Evolutionary conservation across 768 basidiomycete genomes (phyloP).

Genomic region (Leccinum variicolor): DNA sequence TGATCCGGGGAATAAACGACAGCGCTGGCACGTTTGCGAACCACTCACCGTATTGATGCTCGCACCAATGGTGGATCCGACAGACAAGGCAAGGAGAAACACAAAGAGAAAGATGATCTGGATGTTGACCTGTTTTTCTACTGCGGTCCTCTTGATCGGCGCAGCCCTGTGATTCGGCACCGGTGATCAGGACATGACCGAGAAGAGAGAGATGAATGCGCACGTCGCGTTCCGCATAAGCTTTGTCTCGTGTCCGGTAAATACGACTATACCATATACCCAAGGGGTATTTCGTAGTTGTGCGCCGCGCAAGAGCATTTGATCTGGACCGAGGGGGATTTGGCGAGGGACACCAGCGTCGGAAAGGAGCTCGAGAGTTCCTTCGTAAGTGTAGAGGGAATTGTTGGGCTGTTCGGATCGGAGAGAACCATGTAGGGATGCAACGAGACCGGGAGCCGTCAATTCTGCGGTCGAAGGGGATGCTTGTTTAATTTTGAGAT

Average conservation of each 20-base stretch:
- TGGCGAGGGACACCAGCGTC: conserved; percentile 62
- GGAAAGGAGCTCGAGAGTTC: conserved; percentile 64
- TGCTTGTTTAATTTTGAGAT: conserved; percentile 98
- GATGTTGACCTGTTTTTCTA: conserved; percentile 92
- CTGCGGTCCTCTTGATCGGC: conserved; percentile 94
- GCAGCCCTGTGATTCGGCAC: conserved; percentile 57
- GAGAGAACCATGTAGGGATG: conserved; percentile 73
- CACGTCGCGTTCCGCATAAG: conserved; percentile 97
- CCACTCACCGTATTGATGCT: conserved; percentile 72
- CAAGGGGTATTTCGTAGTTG: conserved; percentile 96
- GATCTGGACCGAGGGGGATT: conserved; percentile 91
- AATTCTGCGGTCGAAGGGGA: conserved; percentile 76
- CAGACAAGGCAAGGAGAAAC: conserved; percentile 78
- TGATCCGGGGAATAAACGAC: conserved; percentile 20
- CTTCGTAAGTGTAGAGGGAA: conserved; percentile 94
- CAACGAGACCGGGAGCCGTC: conserved; percentile 73
- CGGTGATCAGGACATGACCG: background rate
- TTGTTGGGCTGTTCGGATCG: conserved; percentile 98
- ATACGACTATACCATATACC: conserved; percentile 92
- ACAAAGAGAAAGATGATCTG: conserved; percentile 96
- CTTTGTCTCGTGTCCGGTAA: conserved; percentile 98
- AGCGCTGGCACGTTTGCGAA: background rate
- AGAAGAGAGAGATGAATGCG: conserved; percentile 28
- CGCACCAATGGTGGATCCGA: conserved; percentile 90
- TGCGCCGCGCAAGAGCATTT: conserved; percentile 89